Evolutionary conservation across 495 filamentous ascomycete genomes (phyloP).

Genomic region (Pyronema domesticum): DNA sequence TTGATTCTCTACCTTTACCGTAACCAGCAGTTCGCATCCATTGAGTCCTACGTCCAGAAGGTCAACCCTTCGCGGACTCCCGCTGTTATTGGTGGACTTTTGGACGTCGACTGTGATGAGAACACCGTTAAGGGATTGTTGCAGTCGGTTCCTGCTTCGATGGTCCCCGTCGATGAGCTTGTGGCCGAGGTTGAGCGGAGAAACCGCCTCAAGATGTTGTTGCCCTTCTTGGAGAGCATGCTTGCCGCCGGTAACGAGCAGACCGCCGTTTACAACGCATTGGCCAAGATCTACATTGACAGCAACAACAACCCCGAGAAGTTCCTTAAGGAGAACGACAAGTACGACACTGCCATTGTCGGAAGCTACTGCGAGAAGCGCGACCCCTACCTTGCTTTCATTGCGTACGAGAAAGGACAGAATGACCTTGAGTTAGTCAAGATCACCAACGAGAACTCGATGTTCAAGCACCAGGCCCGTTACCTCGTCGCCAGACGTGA

Average conservation of each 20-base stretch:
- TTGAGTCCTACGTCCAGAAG: constrained; percentile 97
- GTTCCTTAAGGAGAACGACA: constrained; percentile 94
- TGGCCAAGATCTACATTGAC: constrained; percentile 99
- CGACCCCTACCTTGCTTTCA: constrained; percentile 90
- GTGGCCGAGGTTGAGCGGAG: constrained; percentile 87
- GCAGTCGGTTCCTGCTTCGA: constrained; percentile 63
- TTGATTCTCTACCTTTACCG: constrained; percentile 94
- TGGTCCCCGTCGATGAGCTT: constrained; percentile 89
- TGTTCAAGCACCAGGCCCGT: constrained; percentile 93
- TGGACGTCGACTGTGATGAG: constrained; percentile 97
- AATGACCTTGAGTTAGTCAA: constrained; percentile 94
- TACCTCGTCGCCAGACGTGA: constrained; percentile 88
- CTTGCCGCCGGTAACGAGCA: constrained; percentile 86
- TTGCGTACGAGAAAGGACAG: constrained; percentile 89
- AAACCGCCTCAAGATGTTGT: constrained; percentile 84
- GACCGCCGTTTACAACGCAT: constrained; percentile 91
- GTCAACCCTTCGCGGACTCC: constrained; percentile 91
- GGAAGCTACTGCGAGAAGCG: constrained; percentile 99
- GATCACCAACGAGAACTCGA: constrained; percentile 96
- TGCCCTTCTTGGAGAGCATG: constrained; percentile 92
- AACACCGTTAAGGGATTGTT: constrained; percentile 84
- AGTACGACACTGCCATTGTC: constrained; percentile 82
- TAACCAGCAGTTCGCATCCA: constrained; percentile 98
- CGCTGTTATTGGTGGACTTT: constrained; percentile 81
- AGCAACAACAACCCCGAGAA: constrained; percentile 98